Evolutionary conservation across 257 asterid species (phyloP), one percentile per base, ranked within the genome.

Genomic region (Ehretia macrophylla): DNA sequence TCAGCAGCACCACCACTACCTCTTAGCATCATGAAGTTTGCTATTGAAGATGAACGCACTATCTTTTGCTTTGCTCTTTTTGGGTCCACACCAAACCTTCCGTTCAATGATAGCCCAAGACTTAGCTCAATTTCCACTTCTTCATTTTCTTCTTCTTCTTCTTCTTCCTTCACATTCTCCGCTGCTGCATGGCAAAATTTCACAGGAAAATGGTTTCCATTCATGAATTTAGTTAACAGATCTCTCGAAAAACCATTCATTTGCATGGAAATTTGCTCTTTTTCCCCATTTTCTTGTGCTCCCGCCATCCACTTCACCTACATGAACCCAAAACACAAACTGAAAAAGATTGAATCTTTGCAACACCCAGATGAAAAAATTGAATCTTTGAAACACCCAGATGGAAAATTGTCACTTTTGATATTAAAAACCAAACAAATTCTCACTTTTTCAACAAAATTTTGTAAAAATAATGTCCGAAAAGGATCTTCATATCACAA

Each of bases 11-110:
- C n/a, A 27, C 35, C 35, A 6, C 35, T 6, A 27, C 35, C 35
- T 1, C 35, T 27, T 27, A 27, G 35, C 35, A 27, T 1, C 16
- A 60, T 51, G 68, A 73, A 58, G 68, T 72, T 64, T 0, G 88
- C 46, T 5, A 79, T 68, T 12, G 95, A 77, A 14, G 90, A 85
- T 1, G 94, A 71, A 48, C 98, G 95, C 11, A 59, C 62, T 0
- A 87, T 75, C 70, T 60, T 71, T 17, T 75, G 68, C 9, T 51
- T 47, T 27, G 35, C 35, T 27, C 35, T 27, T 27, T 27, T 27
- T 8, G 94, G 94, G 83, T 90, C 98, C 62, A 87, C 85, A 4
- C 96, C 98, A 57, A 83, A 90, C 65, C 81, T 66, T 0, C 98
- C 98, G 68, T 87, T 90, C 77, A 69, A 57, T 0, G 98, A 88